These are phyloP conservation scores for Halophytophthora polymorphica DNA, from an alignment of 352 stramenopile species.

Conservation along the genomic window DNA sequence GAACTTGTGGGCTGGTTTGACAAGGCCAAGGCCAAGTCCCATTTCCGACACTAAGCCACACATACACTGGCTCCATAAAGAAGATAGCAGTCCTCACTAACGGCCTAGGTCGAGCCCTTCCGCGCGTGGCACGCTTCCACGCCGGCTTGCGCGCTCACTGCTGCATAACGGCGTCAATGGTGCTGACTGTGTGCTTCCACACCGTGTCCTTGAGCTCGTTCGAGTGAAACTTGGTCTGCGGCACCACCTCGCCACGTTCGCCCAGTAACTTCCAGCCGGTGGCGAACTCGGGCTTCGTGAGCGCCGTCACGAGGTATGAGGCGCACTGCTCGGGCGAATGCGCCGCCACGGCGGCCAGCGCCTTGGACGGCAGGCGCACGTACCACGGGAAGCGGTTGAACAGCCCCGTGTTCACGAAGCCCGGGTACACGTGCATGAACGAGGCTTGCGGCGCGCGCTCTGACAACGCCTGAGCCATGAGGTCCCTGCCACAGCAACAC, in stretches of 20 bases:
- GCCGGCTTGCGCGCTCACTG: too few relatives aligned
- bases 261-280: constrained; percentile 21
- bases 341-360: constrained; percentile 8
- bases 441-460: constrained; percentile 14
- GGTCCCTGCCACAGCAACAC: constrained; percentile 2
- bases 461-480: constrained; percentile 21
- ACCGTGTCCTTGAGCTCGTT: constrained; percentile 19
- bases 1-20: too few relatives aligned
- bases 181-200: constrained; percentile 17
- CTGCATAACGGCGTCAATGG: constrained; percentile 18
- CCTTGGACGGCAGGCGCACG: constrained; percentile 4
- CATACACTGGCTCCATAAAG: too few relatives aligned
- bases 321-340: constrained; percentile 14
- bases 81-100: too few relatives aligned
- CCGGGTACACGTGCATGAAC: constrained; percentile 20
- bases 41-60: too few relatives aligned
- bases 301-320: constrained; percentile 17
- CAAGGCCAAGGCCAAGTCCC: too few relatives aligned
- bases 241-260: constrained; percentile 11
- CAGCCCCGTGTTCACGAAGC: constrained; percentile 17
- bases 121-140: too few relatives aligned
- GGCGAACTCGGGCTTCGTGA: constrained; percentile 17
- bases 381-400: constrained; percentile 10
- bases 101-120: too few relatives aligned
- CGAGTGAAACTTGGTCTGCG: constrained; percentile 19